Evolutionary conservation across 176 grass and related monocot species (phyloP).

Genomic region (Oryza meyeriana): DNA sequence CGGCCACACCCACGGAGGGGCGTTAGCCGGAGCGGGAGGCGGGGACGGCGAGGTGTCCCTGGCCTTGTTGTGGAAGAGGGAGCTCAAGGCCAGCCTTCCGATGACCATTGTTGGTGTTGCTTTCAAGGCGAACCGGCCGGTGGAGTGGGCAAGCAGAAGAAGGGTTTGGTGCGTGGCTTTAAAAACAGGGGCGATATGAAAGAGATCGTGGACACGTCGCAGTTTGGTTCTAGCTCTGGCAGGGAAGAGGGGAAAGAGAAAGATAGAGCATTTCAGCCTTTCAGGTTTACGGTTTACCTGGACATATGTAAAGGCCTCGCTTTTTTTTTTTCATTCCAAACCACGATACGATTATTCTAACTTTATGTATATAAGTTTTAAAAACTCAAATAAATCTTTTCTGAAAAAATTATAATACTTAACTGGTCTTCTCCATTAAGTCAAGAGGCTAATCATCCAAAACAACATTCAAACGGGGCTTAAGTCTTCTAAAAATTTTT

Average conservation of each 20-base stretch:
- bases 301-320: too few relatives aligned
- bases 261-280: too few relatives aligned
- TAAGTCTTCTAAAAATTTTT: too few relatives aligned
- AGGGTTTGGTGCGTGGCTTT: constrained; percentile 26
- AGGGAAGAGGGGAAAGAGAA: neutral
- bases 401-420: too few relatives aligned
- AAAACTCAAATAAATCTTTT: too few relatives aligned
- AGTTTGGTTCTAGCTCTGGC: constrained; percentile 28
- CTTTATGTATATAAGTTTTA: too few relatives aligned
- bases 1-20: constrained; percentile 46
- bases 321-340: too few relatives aligned
- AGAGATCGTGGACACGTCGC: neutral
- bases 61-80: constrained; percentile 44
- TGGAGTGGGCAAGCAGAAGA: neutral
- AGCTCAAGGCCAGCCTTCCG: constrained; percentile 38
- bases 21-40: neutral
- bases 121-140: neutral
- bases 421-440: too few relatives aligned
- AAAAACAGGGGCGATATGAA: constrained; percentile 18
- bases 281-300: too few relatives aligned
- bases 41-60: constrained; percentile 18
- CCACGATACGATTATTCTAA: too few relatives aligned
- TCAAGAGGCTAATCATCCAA: too few relatives aligned
- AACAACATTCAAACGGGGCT: too few relatives aligned
- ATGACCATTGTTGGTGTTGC: constrained; percentile 40